Evolutionary conservation across 169 alveolate genomes (phyloP), one percentile per base, ranked within the genome.

Genomic region (Theileria orientalis): DNA sequence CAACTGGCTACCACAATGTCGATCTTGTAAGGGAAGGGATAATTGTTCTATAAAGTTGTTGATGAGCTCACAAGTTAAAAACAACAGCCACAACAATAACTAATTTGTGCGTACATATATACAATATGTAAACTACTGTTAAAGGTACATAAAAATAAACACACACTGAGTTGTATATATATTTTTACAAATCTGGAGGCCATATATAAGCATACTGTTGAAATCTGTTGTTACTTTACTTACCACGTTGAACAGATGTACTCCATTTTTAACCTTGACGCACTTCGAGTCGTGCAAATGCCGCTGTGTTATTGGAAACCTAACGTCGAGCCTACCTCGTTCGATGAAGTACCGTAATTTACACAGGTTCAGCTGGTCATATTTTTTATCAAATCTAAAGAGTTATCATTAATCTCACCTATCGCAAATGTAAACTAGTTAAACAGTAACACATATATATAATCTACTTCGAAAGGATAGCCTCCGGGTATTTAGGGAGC

Each of bases 21-120:
- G 42, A 94, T 90, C 68, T 92, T 92, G 83, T 94, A 94, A 5
- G 97, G 97, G 70, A 94, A 94, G 7, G 97, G 97, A 69, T 92
- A 94, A 67, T 91, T 94, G 75, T 93, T 93, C 90, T 87, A 73
- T 0, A 29, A 16, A 21, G 25, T 27, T 2, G 25, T 2, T 41
- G 14, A 8, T n/a, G 51, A 35, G 14, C 19, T 21, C 8, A n/a
- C n/a, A n/a, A n/a, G n/a, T n/a, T n/a, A n/a, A n/a, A n/a, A 35
- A 41, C n/a, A 29, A 16, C n/a, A 21, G 11, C 1, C 32, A 62
- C 2, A n/a, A 3, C 23, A 40, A 2, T 8, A 29, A 29, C 1
- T n/a, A 27, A 14, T 19, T 1, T 0, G 3, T 29, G 9, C 1
- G 23, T 16, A 1, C 1, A 16, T 16, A 0, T 21, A 0, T 0